phyloP scores from a whole-genome alignment of 352 stramenopile genomes.

The Phytophthora agathidicida region DNA sequence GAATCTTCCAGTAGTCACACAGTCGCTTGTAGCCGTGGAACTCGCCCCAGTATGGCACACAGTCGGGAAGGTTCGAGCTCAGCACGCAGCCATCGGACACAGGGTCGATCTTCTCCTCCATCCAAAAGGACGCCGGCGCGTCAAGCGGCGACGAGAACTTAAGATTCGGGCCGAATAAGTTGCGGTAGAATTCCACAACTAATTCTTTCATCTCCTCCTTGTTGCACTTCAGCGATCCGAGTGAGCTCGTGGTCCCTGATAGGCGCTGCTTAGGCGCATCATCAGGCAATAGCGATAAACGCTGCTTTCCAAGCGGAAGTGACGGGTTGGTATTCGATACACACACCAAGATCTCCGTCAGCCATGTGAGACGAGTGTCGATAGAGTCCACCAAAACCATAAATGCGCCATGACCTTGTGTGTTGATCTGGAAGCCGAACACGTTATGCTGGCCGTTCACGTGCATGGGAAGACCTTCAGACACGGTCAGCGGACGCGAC shows the following conservation, averaged over 20 bases:
- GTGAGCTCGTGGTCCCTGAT: slow-evolving; percentile 38
- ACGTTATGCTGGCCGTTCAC: slow-evolving; percentile 72
- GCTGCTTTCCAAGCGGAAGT: slow-evolving; percentile 45
- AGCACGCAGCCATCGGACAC: slow-evolving; percentile 75
- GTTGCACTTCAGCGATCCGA: slow-evolving; percentile 48
- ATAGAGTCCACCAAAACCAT: slow-evolving; percentile 89
- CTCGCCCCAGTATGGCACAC: slow-evolving; percentile 88
- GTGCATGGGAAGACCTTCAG: slow-evolving; percentile 78
- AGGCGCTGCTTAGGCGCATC: slow-evolving; percentile 44
- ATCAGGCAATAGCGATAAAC: slow-evolving; percentile 60
- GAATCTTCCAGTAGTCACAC: slow-evolving; percentile 90
- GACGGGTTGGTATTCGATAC: slow-evolving; percentile 57
- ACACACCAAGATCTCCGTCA: slow-evolving; percentile 78
- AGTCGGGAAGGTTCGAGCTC: slow-evolving; percentile 87
- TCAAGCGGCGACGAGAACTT: slow-evolving; percentile 84
- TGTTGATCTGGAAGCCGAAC: slow-evolving; percentile 89
- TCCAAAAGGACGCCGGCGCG: slow-evolving; percentile 80
- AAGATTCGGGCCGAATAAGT: slow-evolving; percentile 76
- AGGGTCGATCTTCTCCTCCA: slow-evolving; percentile 84
- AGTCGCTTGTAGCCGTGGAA: slow-evolving; percentile 89
- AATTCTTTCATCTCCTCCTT: slow-evolving; percentile 81
- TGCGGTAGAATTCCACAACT: slow-evolving; percentile 81
- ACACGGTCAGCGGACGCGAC: slow-evolving; percentile 76
- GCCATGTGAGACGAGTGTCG: slow-evolving; percentile 79
- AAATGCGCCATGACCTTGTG: slow-evolving; percentile 83